These are phyloP conservation scores for Echium plantagineum DNA, from an alignment of 257 asterid species.

Conservation along the genomic window DNA sequence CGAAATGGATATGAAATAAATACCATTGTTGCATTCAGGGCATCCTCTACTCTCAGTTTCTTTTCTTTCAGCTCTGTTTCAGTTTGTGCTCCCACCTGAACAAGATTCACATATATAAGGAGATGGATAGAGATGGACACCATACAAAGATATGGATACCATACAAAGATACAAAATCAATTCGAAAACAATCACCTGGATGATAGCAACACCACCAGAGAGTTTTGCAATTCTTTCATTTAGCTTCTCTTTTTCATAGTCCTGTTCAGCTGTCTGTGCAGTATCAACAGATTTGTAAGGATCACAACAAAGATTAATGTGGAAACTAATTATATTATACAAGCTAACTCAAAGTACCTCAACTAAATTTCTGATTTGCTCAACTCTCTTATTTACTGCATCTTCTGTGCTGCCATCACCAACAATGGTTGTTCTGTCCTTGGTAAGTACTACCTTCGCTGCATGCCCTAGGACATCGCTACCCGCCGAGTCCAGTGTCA, in stretches of 20 bases:
- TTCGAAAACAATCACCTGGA: conserved; percentile 53
- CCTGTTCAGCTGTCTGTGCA: conserved; percentile 79
- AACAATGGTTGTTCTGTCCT: conserved; percentile 84
- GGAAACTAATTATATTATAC: background rate
- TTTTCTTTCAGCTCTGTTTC: conserved; percentile 94
- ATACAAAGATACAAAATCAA: no score
- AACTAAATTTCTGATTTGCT: conserved; percentile 71
- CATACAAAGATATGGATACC: no score
- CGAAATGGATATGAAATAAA: background rate
- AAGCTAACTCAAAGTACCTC: conserved; percentile 33
- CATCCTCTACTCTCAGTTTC: conserved; percentile 97
- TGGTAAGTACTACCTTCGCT: conserved; percentile 86
- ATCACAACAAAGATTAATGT: background rate
- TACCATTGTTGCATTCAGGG: conserved; percentile 96
- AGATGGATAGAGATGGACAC: background rate
- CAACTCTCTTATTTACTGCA: conserved; percentile 70
- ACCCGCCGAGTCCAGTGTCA: conserved; percentile 81
- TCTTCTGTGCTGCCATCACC: conserved; percentile 98
- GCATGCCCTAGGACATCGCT: conserved; percentile 85
- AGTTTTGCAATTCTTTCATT: conserved; percentile 90
- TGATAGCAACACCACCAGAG: conserved; percentile 97
- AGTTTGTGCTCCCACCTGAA: conserved; percentile 98
- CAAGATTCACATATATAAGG: background rate
- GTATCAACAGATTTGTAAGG: background rate
- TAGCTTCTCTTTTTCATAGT: conserved; percentile 77